phyloP scores from a whole-genome alignment of 2,329 filamentous ascomycete genomes.

The Cordyceps sp. region DNA sequence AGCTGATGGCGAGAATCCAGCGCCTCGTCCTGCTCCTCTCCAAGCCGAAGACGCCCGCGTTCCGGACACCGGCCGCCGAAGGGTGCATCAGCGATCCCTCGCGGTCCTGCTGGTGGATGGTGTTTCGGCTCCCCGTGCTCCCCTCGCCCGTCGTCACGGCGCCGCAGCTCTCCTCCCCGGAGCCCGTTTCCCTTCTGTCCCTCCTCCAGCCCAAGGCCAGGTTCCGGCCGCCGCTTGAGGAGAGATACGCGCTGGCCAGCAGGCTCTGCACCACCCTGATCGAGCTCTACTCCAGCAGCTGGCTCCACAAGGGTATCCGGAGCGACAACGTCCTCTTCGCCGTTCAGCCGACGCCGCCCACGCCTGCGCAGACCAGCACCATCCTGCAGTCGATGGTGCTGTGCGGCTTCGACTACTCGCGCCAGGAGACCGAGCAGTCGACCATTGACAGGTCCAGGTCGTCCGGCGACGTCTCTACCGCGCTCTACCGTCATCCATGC shows the following conservation, averaged over 20 bases:
- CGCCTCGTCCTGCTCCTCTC: not conserved
- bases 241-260: not conserved
- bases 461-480: not conserved
- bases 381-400: not conserved
- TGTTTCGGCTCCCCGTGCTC: not conserved
- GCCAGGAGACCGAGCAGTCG: not conserved
- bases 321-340: not conserved
- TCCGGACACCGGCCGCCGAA: not conserved
- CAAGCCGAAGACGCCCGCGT: not conserved
- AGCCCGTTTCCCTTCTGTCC: not conserved
- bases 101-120: not conserved
- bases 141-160: not conserved
- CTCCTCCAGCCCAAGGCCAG: not conserved
- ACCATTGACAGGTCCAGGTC: not conserved
- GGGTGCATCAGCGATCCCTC: not conserved
- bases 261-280: not conserved
- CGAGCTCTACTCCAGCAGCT: not conserved
- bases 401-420: not conserved
- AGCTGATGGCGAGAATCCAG: not conserved
- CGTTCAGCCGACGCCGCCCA: not conserved
- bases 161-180: too few relatives aligned
- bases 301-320: conserved; percentile 1
- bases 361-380: not conserved
- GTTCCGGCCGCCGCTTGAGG: not conserved
- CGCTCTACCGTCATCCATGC: not conserved